phyloP scores from a whole-genome alignment of 2,329 filamentous ascomycete genomes.

The Dendryphion nanum region DNA sequence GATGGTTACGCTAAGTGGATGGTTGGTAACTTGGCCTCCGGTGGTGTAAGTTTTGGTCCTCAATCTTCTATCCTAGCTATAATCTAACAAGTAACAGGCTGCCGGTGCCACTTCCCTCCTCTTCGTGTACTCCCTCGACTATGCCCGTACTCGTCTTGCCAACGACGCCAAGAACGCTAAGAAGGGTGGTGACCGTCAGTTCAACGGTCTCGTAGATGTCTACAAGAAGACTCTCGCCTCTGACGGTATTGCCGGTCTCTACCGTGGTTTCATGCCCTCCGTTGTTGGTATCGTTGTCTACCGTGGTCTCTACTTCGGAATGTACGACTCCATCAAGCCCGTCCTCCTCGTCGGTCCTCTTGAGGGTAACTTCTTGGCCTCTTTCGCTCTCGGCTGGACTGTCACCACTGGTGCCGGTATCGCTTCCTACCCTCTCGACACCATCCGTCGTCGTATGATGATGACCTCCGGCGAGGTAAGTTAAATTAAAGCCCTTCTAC shows the following conservation, averaged over 20 bases:
- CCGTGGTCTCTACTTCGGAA: conserved; percentile 99
- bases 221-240: conserved; percentile 99
- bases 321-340: conserved; percentile 99
- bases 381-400: conserved; percentile 96
- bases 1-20: conserved; percentile 99
- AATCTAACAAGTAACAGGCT: conserved; percentile 53
- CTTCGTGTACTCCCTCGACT: conserved; percentile 99
- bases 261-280: conserved; percentile 99
- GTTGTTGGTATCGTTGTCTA: conserved; percentile 99
- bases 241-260: conserved; percentile 99
- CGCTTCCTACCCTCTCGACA: conserved; percentile 99
- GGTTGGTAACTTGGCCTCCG: conserved; percentile 98
- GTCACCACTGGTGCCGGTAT: conserved; percentile 99
- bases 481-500: conserved; percentile 12
- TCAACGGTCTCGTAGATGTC: conserved; percentile 99
- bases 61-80: neutral
- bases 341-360: conserved; percentile 88
- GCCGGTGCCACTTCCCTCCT: conserved; percentile 99
- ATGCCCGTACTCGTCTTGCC: conserved; percentile 99
- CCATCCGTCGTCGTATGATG: conserved; percentile 99
- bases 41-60: conserved; percentile 73
- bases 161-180: conserved; percentile 99
- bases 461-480: conserved; percentile 82
- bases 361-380: conserved; percentile 98
- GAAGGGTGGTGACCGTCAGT: conserved; percentile 96